A percentile compares a stretch with the other conserved stretches of the same genome.
These are phyloP conservation scores for Arabidopsis lyrata DNA, from an alignment of 441 rosid species.

Conservation along the genomic window DNA sequence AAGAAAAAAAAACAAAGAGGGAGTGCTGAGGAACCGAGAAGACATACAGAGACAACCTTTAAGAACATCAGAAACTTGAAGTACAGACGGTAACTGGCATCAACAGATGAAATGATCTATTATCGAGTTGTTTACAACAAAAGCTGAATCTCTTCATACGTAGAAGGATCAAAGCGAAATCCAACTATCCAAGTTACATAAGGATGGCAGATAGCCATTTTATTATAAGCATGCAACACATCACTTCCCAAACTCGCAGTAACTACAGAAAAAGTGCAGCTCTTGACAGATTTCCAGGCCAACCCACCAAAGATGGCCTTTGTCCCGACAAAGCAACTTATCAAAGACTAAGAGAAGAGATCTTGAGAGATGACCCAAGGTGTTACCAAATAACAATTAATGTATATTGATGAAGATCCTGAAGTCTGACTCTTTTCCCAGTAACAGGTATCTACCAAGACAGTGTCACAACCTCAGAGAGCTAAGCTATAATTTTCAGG, in stretches of 20 bases:
- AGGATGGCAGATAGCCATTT: slow-evolving; percentile 48
- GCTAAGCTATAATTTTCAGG: slow-evolving; percentile 25
- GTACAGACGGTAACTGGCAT: slow-evolving; percentile 28
- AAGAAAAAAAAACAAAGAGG: neutral
- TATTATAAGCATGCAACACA: slow-evolving; percentile 33
- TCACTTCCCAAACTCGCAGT: slow-evolving; percentile 36
- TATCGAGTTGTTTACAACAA: slow-evolving; percentile 19
- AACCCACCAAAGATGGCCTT: neutral
- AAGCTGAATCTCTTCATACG: slow-evolving; percentile 44
- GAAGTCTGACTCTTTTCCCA: slow-evolving; percentile 4
- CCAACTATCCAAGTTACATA: slow-evolving; percentile 43
- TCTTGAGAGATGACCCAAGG: slow-evolving; percentile 3
- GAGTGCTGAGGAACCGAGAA: slow-evolving; percentile 15
- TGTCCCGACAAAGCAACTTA: neutral
- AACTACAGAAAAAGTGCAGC: slow-evolving; percentile 32
- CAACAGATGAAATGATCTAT: slow-evolving; percentile 25
- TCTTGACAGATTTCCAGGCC: slow-evolving; percentile 23
- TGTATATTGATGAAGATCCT: slow-evolving; percentile 16
- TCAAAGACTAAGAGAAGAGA: slow-evolving; percentile 5
- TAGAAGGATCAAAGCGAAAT: slow-evolving; percentile 34
- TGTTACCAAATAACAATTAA: neutral
- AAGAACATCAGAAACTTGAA: slow-evolving; percentile 20
- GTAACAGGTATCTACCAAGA: neutral
- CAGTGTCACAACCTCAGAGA: slow-evolving; percentile 14
- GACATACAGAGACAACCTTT: slow-evolving; percentile 1